Base-by-base conservation (phyloP, 2,329 filamentous ascomycete species). In the Leptodontidium sp. region DNA sequence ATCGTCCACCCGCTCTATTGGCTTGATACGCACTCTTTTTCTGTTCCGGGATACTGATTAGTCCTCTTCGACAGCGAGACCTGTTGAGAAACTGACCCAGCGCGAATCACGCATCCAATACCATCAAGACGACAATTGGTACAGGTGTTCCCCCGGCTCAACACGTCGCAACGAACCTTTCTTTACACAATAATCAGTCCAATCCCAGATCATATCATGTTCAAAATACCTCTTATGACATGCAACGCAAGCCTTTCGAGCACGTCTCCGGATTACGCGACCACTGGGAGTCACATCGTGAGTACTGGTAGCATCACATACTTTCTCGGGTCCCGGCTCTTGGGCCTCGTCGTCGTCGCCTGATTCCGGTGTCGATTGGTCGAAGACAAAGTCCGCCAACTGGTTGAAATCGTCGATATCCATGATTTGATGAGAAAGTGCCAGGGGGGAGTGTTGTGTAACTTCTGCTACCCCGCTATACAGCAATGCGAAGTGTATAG, bases 91-190 rank as follows among this genome's bases (percentile, higher is more conserved):
- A 21, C 53, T 53, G 29, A 62, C 66, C 61, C 62, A 40, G 59
- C 50, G 21, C 45, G 59, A 40, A 68, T 45, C 9, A 49, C 49
- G 15, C 66, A 68, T 26, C 26, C 52, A 1, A 49, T 62, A 15
- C 66, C 61, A 64, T 68, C 66, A n/a, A 68, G 43, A 15, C 66
- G 66, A 38, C 64, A 70, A 64, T 67, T 67, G 14, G 65, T 70
- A 43, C 68, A 66, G 0, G 50, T 50, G 5, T 67, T 53, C 12
- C 59, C 68, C 15, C 64, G 26, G 17, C 40, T 63, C 17, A 65
- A 32, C 12, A 67, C 68, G 61, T 70, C 65, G 35, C 68, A 70
- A 11, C 65, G 59, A 17, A 70, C 68, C 35, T 67, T 66, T n/a
- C 68, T 66, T 14, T 7, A 4, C 21, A 26, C 17, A 6, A 45